Conservation (phyloP, 2,329 filamentous ascomycete genomes). For the Sporothrix brasiliensis region DNA sequence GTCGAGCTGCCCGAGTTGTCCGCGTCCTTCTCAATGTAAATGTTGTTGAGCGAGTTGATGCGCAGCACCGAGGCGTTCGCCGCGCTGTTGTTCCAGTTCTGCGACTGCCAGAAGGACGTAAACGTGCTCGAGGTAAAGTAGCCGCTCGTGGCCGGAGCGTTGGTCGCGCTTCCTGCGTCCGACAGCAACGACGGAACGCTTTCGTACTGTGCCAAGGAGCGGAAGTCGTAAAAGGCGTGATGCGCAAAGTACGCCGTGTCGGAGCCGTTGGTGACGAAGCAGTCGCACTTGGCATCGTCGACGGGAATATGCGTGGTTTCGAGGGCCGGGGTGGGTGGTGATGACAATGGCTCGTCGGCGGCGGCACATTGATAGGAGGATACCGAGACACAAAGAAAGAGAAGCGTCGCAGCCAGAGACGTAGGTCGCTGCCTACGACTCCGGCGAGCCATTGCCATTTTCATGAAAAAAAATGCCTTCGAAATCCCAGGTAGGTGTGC, state of each 20-base stretch:
- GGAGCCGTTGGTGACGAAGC: constrained; percentile 43
- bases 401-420: neutral
- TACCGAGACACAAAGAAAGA: neutral
- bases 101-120: constrained; percentile 41
- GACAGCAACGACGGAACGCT: constrained; percentile 38
- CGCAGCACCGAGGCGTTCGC: constrained; percentile 37
- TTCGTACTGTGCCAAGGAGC: constrained; percentile 39
- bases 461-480: neutral
- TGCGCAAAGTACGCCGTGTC: constrained; percentile 41
- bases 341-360: neutral
- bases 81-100: constrained; percentile 36
- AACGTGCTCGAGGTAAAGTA: constrained; percentile 42
- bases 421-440: constrained; percentile 8
- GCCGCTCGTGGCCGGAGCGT: constrained; percentile 40
- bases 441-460: neutral
- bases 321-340: neutral
- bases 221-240: constrained; percentile 45
- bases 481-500: neutral
- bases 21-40: constrained; percentile 50
- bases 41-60: constrained; percentile 44
- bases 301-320: neutral
- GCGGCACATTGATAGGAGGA: neutral
- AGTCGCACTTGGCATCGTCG: constrained; percentile 39
- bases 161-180: constrained; percentile 34
- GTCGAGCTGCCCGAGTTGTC: constrained; percentile 46